Conservation (phyloP, 441 rosid species). For the Arabidopsis lyrata region DNA sequence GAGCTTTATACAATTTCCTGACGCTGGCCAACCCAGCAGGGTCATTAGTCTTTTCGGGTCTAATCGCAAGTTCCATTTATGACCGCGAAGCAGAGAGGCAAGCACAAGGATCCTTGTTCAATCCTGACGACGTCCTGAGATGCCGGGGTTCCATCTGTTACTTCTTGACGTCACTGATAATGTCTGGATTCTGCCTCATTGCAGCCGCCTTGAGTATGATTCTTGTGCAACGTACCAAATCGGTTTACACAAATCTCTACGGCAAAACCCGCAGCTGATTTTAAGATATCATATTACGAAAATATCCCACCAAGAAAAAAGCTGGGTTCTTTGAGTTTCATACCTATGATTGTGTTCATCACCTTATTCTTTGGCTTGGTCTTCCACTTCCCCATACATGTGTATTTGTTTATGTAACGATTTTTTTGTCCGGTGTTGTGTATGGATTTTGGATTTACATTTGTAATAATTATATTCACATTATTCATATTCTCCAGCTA, state of each 20-base stretch:
- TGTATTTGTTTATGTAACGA: constrained; percentile 15
- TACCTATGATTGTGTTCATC: constrained; percentile 18
- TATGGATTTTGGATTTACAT: constrained; percentile 25
- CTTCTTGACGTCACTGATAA: constrained; percentile 85
- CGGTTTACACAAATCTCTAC: constrained; percentile 34
- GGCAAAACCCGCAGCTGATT: constrained; percentile 25
- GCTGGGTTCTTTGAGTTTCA: constrained; percentile 18
- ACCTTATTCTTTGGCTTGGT: constrained; percentile 24
- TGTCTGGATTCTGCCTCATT: constrained; percentile 56
- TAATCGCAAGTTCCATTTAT: constrained; percentile 85
- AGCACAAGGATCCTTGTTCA: constrained; percentile 50
- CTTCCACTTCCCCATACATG: constrained; percentile 17
- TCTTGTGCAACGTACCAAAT: constrained; percentile 32
- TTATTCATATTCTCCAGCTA: constrained; percentile 5
- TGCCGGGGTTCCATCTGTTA: constrained; percentile 82
- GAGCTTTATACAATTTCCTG: constrained; percentile 91
- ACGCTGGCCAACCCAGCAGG: constrained; percentile 91
- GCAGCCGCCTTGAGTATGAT: constrained; percentile 31
- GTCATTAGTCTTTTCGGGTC: constrained; percentile 83
- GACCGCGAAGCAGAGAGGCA: constrained; percentile 87
- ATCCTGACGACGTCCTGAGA: constrained; percentile 57
- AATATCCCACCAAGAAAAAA: constrained; percentile 1
- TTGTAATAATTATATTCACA: constrained; percentile 14
- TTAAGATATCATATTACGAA: not conserved
- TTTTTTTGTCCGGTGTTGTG: not conserved